Percentiles rank a stretch among this genome's conserved stretches.
phyloP scores from a whole-genome alignment of 2,329 filamentous ascomycete species.

The Triangularia setosa region DNA sequence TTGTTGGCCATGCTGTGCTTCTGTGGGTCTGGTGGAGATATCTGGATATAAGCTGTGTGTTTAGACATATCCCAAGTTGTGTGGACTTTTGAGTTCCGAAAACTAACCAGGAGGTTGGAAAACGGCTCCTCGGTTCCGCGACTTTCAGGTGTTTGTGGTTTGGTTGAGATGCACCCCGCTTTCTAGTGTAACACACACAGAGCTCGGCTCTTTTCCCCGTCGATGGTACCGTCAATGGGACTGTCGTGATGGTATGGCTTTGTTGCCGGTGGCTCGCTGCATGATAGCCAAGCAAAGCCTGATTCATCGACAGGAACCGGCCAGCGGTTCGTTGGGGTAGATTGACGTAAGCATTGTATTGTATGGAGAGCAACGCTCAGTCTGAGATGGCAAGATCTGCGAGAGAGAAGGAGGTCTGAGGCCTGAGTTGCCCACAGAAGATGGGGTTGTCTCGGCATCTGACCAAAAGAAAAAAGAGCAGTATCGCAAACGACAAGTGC shows the following conservation, averaged over 20 bases:
- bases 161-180: constrained; percentile 20
- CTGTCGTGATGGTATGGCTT: neutral
- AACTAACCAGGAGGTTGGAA: constrained; percentile 4
- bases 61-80: neutral
- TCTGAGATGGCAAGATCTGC: too few species aligned
- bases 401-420: neutral
- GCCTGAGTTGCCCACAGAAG: neutral
- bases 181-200: constrained; percentile 21
- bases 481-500: neutral
- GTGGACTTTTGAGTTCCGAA: constrained; percentile 1
- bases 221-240: constrained; percentile 1
- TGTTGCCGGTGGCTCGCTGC: neutral
- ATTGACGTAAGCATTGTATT: neutral
- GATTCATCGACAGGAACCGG: neutral
- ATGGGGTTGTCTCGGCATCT: too few species aligned
- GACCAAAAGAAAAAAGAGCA: too few species aligned
- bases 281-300: neutral
- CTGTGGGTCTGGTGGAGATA: neutral
- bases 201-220: constrained; percentile 10
- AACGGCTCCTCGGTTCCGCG: constrained; percentile 16
- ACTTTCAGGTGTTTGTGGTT: constrained; percentile 1
- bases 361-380: too few species aligned
- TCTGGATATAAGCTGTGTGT: neutral
- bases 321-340: neutral
- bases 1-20: neutral